Percentiles rank a stretch among this genome's conserved stretches.
Evolutionary conservation across 2,329 filamentous ascomycete species (phyloP).

Genomic region (Thelonectria olida): DNA sequence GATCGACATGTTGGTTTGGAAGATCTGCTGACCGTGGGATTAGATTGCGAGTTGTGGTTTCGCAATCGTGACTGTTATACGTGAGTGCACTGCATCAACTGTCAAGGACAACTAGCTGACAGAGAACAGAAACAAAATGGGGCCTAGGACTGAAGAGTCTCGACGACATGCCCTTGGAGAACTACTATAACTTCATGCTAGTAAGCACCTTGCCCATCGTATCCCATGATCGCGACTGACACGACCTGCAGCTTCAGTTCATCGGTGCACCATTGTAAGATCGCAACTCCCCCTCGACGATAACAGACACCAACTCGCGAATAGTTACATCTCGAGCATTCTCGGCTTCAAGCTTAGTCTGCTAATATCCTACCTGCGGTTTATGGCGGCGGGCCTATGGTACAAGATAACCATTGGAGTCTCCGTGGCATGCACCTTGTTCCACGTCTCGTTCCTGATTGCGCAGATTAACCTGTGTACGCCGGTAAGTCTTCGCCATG

Average conservation of each 20-base stretch:
- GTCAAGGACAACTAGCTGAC: neutral
- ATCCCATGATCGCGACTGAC: neutral
- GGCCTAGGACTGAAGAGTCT: constrained; percentile 49
- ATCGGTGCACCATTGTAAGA: constrained; percentile 54
- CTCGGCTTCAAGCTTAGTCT: constrained; percentile 58
- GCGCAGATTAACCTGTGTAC: constrained; percentile 49
- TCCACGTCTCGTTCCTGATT: constrained; percentile 50
- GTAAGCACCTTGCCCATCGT: constrained; percentile 9
- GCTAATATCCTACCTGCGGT: constrained; percentile 55
- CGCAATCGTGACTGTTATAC: constrained; percentile 45
- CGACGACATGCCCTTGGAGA: constrained; percentile 48
- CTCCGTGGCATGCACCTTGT: constrained; percentile 47
- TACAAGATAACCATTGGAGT: constrained; percentile 43
- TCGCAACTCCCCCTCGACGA: too few relatives aligned
- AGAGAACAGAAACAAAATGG: constrained; percentile 52
- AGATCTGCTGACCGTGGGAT: too few relatives aligned
- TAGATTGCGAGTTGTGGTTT: constrained; percentile 48
- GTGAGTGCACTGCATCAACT: constrained; percentile 40
- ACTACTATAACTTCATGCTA: constrained; percentile 51
- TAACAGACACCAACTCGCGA: too few relatives aligned
- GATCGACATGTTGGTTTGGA: too few relatives aligned
- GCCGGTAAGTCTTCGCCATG: too few relatives aligned
- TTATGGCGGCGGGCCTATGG: constrained; percentile 51
- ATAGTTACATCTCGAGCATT: constrained; percentile 52
- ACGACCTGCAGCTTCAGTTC: constrained; percentile 47